phyloP scores from a whole-genome alignment of 1,284 basidiomycete species.

The Pascua sp. region DNA sequence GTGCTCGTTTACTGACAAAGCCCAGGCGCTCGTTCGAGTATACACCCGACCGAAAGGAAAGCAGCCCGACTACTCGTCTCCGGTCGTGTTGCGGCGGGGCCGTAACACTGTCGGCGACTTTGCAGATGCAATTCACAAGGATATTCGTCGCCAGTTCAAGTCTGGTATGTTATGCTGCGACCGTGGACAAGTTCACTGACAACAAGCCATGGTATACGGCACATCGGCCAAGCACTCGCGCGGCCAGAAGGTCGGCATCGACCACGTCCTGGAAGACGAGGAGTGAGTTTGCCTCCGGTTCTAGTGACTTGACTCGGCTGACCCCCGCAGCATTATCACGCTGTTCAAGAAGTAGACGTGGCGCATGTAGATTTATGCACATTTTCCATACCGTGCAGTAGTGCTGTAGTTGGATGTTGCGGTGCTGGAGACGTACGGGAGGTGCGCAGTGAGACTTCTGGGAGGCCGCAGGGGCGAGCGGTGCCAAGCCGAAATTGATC shows the following conservation, averaged over 20 bases:
- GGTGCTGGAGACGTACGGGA: too few relatives aligned
- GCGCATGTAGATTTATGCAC: too few relatives aligned
- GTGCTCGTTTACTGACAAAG: background rate
- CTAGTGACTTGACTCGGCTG: background rate
- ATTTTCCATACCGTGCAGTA: too few relatives aligned
- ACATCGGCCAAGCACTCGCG: conserved; percentile 91
- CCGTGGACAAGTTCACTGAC: conserved; percentile 75
- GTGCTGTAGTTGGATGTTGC: too few relatives aligned
- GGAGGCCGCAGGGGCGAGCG: too few relatives aligned
- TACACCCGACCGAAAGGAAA: conserved; percentile 93
- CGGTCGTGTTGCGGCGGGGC: conserved; percentile 63
- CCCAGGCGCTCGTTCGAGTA: conserved; percentile 20
- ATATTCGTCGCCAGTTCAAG: conserved; percentile 50
- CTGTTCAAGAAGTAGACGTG: conserved; percentile 15
- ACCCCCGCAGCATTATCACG: conserved; percentile 12
- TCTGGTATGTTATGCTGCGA: conserved; percentile 32
- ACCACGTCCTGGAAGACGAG: conserved; percentile 84
- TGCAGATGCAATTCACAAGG: conserved; percentile 43
- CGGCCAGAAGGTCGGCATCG: conserved; percentile 92
- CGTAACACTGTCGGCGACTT: conserved; percentile 50
- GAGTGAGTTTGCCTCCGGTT: conserved; percentile 51
- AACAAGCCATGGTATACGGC: conserved; percentile 79
- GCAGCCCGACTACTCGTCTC: conserved; percentile 76
- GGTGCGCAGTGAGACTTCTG: too few relatives aligned
- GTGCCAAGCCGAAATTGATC: too few relatives aligned